Evolutionary conservation across 2,329 filamentous ascomycete species (phyloP), one percentile per base, ranked within the genome.

Genomic region (Chlorencoelia australis): DNA sequence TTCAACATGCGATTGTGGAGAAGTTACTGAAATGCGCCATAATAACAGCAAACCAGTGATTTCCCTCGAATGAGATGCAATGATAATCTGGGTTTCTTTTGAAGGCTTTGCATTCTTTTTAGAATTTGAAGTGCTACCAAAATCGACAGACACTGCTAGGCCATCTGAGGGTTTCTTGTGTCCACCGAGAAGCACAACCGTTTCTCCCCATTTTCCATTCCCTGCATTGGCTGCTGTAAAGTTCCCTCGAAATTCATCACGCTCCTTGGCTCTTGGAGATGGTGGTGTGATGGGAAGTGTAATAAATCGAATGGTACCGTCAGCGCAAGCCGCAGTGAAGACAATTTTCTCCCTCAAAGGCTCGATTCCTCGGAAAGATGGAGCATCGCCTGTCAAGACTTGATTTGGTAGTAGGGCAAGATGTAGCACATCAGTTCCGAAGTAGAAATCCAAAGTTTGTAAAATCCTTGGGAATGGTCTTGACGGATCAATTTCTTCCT

Each of bases 131-230:
- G 59, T 45, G 61, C 64, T 21, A 7, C 40, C 11, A 15, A 44
- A 33, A 19, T 52, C 47, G 18, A 75, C 45, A 2, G 66, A 68
- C 39, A 80, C 67, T 2, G 75, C 69, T 8, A 79, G 51, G 4
- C 71, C 71, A 41, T 73, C 64, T 20, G 69, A 70, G 18, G 63
- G 59, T 42, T 63, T 69, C 30, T 61, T 59, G 50, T 75, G 72
- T 1, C 75, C 73, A 13, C 58, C 58, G 5, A 81, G 63, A 8
- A 68, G 52, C 2, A 68, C 62, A 16, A 80, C 56, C 0, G 66
- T 68, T 56, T 80, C 75, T 5, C 74, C 74, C 73, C 75, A 80
- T n/a, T 65, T 66, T 25, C 75, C 74, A 20, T 67, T 72, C 13
- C 75, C 75, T 22, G 69, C 69, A 42, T 65, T 68, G 14, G 66